A percentile compares a stretch with the other conserved stretches of the same genome.
Conservation (phyloP, 805 yeast genomes). For the Metschnikowia cubensis region DNA sequence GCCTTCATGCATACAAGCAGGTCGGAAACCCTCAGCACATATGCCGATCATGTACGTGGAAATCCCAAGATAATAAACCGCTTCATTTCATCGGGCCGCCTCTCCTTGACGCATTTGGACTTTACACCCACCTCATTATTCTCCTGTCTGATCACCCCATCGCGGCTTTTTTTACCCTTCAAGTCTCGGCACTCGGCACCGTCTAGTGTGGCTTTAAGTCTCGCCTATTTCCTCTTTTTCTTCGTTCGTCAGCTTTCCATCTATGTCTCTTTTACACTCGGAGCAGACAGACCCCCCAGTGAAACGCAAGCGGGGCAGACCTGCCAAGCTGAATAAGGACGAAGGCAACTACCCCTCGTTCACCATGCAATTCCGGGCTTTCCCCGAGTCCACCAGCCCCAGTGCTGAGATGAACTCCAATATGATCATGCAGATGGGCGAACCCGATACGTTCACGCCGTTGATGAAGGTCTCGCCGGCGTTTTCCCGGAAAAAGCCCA, state of each 20-base stretch:
- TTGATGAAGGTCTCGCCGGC: slow-evolving; percentile 40
- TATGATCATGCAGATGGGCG: slow-evolving; percentile 36
- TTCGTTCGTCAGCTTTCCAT: background rate
- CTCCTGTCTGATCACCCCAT: background rate
- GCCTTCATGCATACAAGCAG: background rate
- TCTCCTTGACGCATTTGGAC: background rate
- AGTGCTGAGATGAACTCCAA: slow-evolving; percentile 39
- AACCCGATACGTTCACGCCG: slow-evolving; percentile 42
- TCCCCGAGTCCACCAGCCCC: slow-evolving; percentile 33
- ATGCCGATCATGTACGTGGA: slow-evolving; percentile 3
- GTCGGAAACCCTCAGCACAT: slow-evolving; percentile 1
- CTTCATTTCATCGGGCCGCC: background rate
- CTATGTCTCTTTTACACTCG: background rate
- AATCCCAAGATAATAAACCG: background rate
- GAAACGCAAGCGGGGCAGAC: slow-evolving; percentile 43
- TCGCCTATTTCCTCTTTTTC: background rate
- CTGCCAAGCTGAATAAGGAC: slow-evolving; percentile 40
- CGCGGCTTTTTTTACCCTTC: background rate
- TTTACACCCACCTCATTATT: background rate
- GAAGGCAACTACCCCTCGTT: slow-evolving; percentile 31
- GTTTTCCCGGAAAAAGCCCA: slow-evolving; percentile 8
- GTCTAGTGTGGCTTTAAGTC: background rate
- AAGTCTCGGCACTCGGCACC: background rate
- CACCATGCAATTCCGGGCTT: slow-evolving; percentile 39
- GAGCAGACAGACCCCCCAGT: slow-evolving; percentile 17